Conservation (phyloP, 2,329 filamentous ascomycete genomes). For the Dactylellina drechsleri region DNA sequence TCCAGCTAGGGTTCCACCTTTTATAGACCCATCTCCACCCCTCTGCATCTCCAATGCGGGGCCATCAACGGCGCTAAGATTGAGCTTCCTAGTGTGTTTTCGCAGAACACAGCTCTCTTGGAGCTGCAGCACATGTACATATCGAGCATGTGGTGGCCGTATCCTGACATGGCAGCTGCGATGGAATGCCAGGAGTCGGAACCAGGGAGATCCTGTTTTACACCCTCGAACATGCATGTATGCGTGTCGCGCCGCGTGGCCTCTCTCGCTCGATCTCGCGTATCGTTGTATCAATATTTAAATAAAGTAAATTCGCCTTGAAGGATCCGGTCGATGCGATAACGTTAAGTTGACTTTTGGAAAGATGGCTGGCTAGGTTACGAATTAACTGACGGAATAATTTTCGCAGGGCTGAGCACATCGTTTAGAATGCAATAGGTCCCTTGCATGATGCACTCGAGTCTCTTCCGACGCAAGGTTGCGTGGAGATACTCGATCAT, state of each 20-base stretch:
- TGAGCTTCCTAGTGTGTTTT: neutral
- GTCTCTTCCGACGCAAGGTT: no score
- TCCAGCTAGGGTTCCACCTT: neutral
- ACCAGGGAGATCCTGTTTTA: conserved; percentile 37
- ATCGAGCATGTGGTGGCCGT: conserved; percentile 11
- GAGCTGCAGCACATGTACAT: neutral
- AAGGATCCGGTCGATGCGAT: no score
- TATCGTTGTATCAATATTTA: no score
- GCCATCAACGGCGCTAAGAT: conserved; percentile 11
- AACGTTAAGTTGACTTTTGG: no score
- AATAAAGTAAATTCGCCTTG: no score
- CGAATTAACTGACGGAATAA: no score
- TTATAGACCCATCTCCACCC: conserved; percentile 17
- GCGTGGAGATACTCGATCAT: no score
- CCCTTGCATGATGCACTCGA: no score
- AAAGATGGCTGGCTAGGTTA: no score
- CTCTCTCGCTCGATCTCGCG: no score
- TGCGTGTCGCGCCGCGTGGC: neutral
- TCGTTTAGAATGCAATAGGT: no score
- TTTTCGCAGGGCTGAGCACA: no score
- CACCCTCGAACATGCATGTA: neutral
- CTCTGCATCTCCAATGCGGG: conserved; percentile 1
- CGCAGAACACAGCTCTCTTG: neutral
- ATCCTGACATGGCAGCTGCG: conserved; percentile 42
- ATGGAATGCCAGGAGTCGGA: conserved; percentile 9